phyloP scores from a whole-genome alignment of 805 yeast species.

The Nakazawaea wyomingensis region DNA sequence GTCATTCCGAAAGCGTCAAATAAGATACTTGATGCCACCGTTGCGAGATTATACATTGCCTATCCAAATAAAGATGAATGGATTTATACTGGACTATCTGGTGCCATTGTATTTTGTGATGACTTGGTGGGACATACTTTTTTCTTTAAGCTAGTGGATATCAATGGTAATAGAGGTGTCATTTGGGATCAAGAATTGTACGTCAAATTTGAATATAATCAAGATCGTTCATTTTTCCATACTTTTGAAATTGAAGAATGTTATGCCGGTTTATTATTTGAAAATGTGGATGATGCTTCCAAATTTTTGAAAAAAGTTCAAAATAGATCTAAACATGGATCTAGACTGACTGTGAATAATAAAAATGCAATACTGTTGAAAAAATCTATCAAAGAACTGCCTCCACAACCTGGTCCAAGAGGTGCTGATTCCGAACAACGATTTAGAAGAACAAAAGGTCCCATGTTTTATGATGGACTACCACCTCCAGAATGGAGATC shows the following conservation, averaged over 20 bases:
- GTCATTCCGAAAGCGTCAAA: slow-evolving; percentile 84
- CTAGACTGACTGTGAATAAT: slow-evolving; percentile 79
- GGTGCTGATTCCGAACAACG: slow-evolving; percentile 48
- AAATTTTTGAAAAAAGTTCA: slow-evolving; percentile 78
- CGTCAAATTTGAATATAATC: slow-evolving; percentile 82
- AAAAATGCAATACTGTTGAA: slow-evolving; percentile 83
- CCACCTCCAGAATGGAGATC: slow-evolving; percentile 86
- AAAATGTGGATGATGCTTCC: slow-evolving; percentile 82
- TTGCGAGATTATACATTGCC: slow-evolving; percentile 85
- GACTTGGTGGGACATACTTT: slow-evolving; percentile 93
- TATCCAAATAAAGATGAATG: slow-evolving; percentile 78
- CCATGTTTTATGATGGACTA: slow-evolving; percentile 65
- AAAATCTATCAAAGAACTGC: slow-evolving; percentile 34
- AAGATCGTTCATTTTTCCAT: slow-evolving; percentile 93
- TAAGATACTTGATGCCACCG: slow-evolving; percentile 84
- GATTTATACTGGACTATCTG: slow-evolving; percentile 84
- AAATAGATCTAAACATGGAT: slow-evolving; percentile 73
- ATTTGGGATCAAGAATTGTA: slow-evolving; percentile 97
- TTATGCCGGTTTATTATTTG: slow-evolving; percentile 79
- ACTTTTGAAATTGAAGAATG: slow-evolving; percentile 92
- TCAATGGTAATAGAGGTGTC: slow-evolving; percentile 77
- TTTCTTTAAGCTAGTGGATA: slow-evolving; percentile 84
- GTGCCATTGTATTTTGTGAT: slow-evolving; percentile 84
- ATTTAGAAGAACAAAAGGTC: slow-evolving; percentile 49
- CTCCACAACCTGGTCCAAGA: slow-evolving; percentile 52